These are phyloP conservation scores for Spizellomyces sp. DNA, from an alignment of 192 early-diverging fungal species.

Conservation along the genomic window DNA sequence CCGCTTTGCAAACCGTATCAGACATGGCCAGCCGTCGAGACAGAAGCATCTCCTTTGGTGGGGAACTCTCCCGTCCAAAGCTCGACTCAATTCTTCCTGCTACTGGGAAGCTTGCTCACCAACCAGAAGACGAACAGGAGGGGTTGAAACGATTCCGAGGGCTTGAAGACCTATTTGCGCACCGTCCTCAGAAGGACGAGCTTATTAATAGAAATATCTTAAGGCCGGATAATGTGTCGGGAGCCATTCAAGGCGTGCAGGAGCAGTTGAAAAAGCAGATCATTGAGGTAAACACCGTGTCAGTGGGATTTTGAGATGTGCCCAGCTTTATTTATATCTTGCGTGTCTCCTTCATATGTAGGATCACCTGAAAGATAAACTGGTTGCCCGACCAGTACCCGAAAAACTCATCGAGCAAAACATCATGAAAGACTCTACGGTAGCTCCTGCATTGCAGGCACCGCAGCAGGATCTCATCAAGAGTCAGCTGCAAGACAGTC, in stretches of 20 bases:
- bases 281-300: conserved; percentile 5
- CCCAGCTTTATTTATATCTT: not conserved
- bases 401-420: conserved; percentile 6
- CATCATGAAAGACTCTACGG: conserved; percentile 6
- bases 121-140: not conserved
- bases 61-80: conserved; percentile 7
- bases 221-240: conserved; percentile 5
- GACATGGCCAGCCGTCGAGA: not conserved
- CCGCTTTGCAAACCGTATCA: too few species aligned
- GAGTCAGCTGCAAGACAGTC: conserved; percentile 1
- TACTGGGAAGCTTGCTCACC: not conserved
- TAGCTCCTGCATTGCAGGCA: conserved; percentile 13
- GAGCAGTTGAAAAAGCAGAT: conserved; percentile 11
- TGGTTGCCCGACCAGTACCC: not conserved
- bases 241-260: not conserved
- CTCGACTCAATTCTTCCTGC: not conserved
- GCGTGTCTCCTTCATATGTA: not conserved
- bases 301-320: not conserved
- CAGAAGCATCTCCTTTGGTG: conserved; percentile 4
- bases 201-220: conserved; percentile 7
- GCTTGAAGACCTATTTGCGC: conserved; percentile 8
- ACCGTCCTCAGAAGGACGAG: conserved; percentile 7
- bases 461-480: conserved; percentile 9
- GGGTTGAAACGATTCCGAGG: conserved; percentile 5
- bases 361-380: conserved; percentile 14